Percentiles rank a stretch among this genome's conserved stretches.
Conservation (phyloP, 257 asterid species). For the Buddleja alternifolia region DNA sequence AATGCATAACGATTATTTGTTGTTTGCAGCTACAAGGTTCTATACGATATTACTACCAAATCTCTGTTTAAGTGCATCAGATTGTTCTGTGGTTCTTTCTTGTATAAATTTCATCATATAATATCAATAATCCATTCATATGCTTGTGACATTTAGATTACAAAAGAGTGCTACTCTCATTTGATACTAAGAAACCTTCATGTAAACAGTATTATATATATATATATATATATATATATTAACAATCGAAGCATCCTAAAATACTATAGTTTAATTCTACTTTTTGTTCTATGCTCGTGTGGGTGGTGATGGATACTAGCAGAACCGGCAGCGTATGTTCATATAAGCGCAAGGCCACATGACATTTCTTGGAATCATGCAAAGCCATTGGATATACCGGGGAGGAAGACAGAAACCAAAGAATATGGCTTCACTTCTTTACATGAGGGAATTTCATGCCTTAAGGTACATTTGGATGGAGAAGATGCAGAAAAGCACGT, state of each 20-base stretch:
- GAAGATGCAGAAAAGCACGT: conserved; percentile 18
- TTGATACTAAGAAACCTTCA: not conserved
- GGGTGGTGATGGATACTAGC: conserved; percentile 24
- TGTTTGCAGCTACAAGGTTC: not conserved
- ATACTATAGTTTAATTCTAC: not conserved
- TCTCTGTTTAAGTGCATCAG: not conserved
- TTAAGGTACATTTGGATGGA: conserved; percentile 25
- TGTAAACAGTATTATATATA: not conserved
- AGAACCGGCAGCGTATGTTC: conserved; percentile 29
- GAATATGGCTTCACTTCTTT: conserved; percentile 22
- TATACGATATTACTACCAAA: not conserved
- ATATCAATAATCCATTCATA: not conserved
- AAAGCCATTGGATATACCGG: conserved; percentile 18
- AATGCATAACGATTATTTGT: not conserved
- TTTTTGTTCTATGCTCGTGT: not conserved
- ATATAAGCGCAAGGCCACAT: conserved; percentile 14
- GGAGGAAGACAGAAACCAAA: conserved; percentile 20
- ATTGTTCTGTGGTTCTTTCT: not conserved
- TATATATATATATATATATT: no score
- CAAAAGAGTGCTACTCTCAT: no score
- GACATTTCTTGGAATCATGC: conserved; percentile 22
- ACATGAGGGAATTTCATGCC: conserved; percentile 28
- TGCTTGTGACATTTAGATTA: not conserved
- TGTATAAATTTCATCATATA: not conserved
- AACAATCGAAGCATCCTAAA: conserved; percentile 14